A percentile compares a stretch with the other conserved stretches of the same genome.
Evolutionary conservation across 2,329 filamentous ascomycete genomes (phyloP).

Genomic region (Didymella arachidicola): DNA sequence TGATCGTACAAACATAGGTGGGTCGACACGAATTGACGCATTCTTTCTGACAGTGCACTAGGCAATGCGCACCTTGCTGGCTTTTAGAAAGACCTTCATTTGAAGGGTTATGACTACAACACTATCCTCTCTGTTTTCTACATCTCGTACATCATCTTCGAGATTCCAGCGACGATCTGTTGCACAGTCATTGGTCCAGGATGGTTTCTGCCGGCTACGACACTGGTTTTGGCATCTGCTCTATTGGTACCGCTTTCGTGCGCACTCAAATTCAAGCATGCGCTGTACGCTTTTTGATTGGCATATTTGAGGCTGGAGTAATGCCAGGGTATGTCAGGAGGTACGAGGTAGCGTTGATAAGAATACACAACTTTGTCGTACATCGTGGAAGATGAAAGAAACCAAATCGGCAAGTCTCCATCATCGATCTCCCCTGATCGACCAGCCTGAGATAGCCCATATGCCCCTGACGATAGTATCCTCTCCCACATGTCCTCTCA

Average conservation of each 20-base stretch:
- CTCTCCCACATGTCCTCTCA: conserved; percentile 39
- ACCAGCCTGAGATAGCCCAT: conserved; percentile 44
- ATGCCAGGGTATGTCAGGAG: not conserved
- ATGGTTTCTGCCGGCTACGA: not conserved
- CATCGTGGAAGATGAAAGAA: not conserved
- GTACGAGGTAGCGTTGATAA: not conserved
- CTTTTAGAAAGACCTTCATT: not conserved
- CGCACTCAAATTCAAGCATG: not conserved
- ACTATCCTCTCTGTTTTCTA: not conserved
- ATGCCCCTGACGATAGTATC: conserved; percentile 54
- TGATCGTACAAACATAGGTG: too few species aligned
- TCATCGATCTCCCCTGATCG: conserved; percentile 9
- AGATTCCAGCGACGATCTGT: not conserved
- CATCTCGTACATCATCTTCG: not conserved
- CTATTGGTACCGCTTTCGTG: not conserved
- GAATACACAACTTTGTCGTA: not conserved
- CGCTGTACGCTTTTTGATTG: not conserved
- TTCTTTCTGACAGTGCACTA: not conserved
- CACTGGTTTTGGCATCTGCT: not conserved
- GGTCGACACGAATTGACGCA: not conserved
- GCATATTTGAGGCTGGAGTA: not conserved
- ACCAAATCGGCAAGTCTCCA: not conserved
- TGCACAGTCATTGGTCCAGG: not conserved
- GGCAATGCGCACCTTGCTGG: not conserved
- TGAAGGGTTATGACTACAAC: not conserved